Percentiles rank a stretch among this genome's conserved stretches.
phyloP scores from a whole-genome alignment of 2,329 filamentous ascomycete genomes.

The Penicillium palitans region DNA sequence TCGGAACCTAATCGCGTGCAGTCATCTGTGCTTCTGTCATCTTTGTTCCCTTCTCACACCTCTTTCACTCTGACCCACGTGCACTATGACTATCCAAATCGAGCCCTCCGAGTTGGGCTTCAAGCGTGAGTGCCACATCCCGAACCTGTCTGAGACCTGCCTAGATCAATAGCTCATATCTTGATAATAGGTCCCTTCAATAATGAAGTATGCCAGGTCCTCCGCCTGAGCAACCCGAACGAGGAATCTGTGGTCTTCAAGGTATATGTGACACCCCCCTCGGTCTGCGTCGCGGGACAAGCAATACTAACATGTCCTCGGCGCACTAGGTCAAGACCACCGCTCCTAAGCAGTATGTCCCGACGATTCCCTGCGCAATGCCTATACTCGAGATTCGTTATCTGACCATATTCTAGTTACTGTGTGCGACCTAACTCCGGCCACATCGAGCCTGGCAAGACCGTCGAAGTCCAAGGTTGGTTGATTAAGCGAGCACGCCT shows the following conservation, averaged over 20 bases:
- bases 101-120: constrained; percentile 90
- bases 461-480: constrained; percentile 89
- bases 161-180: constrained; percentile 23
- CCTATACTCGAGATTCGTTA: constrained; percentile 6
- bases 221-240: constrained; percentile 61
- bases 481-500: constrained; percentile 3
- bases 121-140: constrained; percentile 61
- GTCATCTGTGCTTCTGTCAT: background rate
- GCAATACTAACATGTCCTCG: constrained; percentile 28
- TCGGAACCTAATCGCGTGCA: constrained; percentile 14
- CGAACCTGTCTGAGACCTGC: background rate
- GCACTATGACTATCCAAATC: constrained; percentile 89
- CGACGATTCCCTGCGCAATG: constrained; percentile 22
- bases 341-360: constrained; percentile 90
- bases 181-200: constrained; percentile 58
- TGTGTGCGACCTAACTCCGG: constrained; percentile 97
- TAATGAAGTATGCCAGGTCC: constrained; percentile 62
- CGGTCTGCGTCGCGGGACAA: constrained; percentile 14
- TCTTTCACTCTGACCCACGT: constrained; percentile 8
- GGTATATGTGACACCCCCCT: constrained; percentile 42
- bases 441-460: constrained; percentile 83
- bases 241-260: constrained; percentile 64
- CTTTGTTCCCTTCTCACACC: background rate
- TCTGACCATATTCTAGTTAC: constrained; percentile 63
- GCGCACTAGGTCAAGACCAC: constrained; percentile 87